Evolutionary conservation across 2,329 filamentous ascomycete species (phyloP).

Genomic region (Verticillium tricorpus): DNA sequence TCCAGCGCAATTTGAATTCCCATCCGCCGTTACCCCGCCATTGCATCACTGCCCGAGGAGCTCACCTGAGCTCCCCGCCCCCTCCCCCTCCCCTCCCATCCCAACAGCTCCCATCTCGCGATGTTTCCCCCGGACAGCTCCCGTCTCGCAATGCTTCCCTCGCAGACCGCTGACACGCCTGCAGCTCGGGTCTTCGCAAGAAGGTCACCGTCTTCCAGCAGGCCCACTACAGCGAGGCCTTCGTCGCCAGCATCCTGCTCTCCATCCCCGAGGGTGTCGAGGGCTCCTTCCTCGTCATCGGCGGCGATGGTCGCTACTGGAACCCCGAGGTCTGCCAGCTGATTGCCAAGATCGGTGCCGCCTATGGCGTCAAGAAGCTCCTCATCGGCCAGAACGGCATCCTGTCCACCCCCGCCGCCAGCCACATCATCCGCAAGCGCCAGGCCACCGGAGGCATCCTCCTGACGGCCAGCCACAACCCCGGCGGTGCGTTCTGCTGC

Average conservation of each 20-base stretch:
- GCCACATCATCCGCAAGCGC: conserved; percentile 90
- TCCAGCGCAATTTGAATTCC: conserved; percentile 15
- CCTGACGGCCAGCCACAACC: conserved; percentile 96
- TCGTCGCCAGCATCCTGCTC: conserved; percentile 87
- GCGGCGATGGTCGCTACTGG: conserved; percentile 94
- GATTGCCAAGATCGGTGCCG: conserved; percentile 94
- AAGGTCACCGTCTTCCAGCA: conserved; percentile 98
- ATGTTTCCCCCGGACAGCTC: neutral
- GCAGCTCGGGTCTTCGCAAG: conserved; percentile 93
- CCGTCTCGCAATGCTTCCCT: neutral
- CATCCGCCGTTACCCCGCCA: conserved; percentile 23
- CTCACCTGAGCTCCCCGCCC: conserved; percentile 2
- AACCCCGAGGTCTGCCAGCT: conserved; percentile 95
- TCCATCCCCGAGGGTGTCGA: conserved; percentile 93
- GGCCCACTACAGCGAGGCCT: conserved; percentile 91
- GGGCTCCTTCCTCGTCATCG: conserved; percentile 87
- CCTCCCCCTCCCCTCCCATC: conserved; percentile 1
- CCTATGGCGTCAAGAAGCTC: conserved; percentile 98
- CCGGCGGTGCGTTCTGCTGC: conserved; percentile 65
- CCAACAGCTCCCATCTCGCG: neutral
- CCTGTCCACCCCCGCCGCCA: conserved; percentile 91
- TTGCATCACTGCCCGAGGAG: conserved; percentile 8
- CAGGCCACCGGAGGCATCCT: conserved; percentile 96
- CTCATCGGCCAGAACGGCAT: conserved; percentile 95
- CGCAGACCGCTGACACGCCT: conserved; percentile 6